Percentiles rank a stretch among this genome's conserved stretches.
Evolutionary conservation across 352 stramenopile genomes (phyloP).

Genomic region (Pythium guiyangense): DNA sequence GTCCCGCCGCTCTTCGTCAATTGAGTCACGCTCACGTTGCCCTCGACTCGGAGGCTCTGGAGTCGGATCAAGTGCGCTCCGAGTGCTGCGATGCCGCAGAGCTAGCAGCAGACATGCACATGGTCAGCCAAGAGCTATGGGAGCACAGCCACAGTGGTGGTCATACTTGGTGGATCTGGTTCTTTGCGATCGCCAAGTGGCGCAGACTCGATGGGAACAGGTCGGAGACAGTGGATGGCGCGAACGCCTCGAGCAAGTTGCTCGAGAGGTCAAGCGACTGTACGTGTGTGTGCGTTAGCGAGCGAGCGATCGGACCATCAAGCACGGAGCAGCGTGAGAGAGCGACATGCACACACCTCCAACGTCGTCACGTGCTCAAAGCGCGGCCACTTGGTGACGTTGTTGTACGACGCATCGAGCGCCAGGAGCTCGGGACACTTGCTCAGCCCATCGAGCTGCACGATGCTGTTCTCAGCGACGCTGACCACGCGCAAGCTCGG

Average conservation of each 20-base stretch:
- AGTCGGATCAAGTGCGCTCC: conserved; percentile 32
- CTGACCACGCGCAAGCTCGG: conserved; percentile 41
- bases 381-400: conserved; percentile 47
- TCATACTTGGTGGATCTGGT: conserved; percentile 56
- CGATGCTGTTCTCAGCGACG: conserved; percentile 53
- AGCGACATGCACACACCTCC: conserved; percentile 40
- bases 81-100: conserved; percentile 43
- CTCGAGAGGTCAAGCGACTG: conserved; percentile 60
- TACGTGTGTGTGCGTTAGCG: neutral
- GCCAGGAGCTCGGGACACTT: conserved; percentile 26
- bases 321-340: neutral
- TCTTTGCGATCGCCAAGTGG: conserved; percentile 46
- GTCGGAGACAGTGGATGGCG: conserved; percentile 13
- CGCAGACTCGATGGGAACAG: conserved; percentile 39
- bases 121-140: neutral
- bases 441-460: conserved; percentile 33
- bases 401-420: conserved; percentile 60
- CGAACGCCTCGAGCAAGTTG: conserved; percentile 43
- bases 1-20: conserved; percentile 27
- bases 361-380: conserved; percentile 30
- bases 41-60: conserved; percentile 42
- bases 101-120: conserved; percentile 12
- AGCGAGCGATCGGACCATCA: neutral
- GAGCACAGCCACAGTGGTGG: too few species aligned
- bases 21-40: conserved; percentile 33